phyloP scores from a whole-genome alignment of 805 yeast species.

The Pichia pseudocactophila region DNA sequence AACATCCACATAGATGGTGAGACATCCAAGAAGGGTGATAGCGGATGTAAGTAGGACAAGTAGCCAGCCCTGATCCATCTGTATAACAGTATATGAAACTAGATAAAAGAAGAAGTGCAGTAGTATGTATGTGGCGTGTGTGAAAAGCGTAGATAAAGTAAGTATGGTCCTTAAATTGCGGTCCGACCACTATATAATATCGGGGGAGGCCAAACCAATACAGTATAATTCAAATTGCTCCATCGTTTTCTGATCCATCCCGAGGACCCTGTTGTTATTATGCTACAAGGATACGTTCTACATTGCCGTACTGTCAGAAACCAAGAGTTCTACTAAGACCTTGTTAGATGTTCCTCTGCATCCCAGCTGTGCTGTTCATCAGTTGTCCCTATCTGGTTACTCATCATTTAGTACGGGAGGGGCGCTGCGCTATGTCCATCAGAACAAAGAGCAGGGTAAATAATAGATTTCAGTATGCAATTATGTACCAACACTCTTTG shows the following conservation, averaged over 20 bases:
- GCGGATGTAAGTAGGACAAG: conserved; percentile 56
- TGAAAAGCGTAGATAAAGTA: no score
- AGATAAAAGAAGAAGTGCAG: no score
- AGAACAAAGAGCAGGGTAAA: no score
- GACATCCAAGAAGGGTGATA: conserved; percentile 66
- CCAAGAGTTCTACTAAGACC: conserved; percentile 13
- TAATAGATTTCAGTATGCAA: no score
- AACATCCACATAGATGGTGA: conserved; percentile 53
- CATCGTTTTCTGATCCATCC: no score
- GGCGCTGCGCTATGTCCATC: no score
- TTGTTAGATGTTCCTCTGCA: conserved; percentile 11
- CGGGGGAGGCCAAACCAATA: background rate
- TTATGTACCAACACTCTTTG: no score
- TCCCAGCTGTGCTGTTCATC: conserved; percentile 9
- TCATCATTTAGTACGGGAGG: conserved; percentile 39
- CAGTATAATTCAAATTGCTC: background rate
- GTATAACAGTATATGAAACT: no score
- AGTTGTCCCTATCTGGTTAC: conserved; percentile 29
- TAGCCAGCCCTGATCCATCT: conserved; percentile 54
- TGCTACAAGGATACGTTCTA: no score
- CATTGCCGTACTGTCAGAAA: conserved; percentile 5
- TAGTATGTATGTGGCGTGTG: no score
- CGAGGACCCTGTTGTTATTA: background rate
- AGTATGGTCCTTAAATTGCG: no score
- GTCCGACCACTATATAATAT: no score